Evolutionary conservation across 345 rosid species (phyloP).

Genomic region (Linum lewisii): DNA sequence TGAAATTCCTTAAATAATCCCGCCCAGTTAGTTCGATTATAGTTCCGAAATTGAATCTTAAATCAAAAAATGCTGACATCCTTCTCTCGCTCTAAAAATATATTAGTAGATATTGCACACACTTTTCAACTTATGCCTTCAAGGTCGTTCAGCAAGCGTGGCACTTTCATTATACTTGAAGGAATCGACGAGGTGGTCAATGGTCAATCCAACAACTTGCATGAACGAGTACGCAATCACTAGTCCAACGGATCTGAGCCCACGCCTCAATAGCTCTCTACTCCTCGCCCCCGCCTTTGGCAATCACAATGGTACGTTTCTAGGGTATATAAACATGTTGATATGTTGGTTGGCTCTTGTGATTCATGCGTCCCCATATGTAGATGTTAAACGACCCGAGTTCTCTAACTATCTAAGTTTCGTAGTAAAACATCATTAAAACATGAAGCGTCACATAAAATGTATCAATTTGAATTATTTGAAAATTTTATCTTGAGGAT

Average conservation of each 20-base stretch:
- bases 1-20: too few species aligned
- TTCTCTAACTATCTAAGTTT: conserved; percentile 50
- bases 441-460: not conserved
- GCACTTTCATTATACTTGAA: conserved; percentile 69
- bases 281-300: conserved; percentile 90
- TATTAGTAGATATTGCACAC: too few species aligned
- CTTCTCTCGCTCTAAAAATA: too few species aligned
- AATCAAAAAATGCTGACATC: not conserved
- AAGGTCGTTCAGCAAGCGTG: conserved; percentile 74
- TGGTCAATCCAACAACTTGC: conserved; percentile 89
- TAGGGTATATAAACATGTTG: conserved; percentile 57
- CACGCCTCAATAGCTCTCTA: conserved; percentile 67
- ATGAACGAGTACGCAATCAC: conserved; percentile 87
- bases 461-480: not conserved
- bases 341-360: conserved; percentile 67
- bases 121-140: conserved; percentile 55
- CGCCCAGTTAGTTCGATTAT: too few species aligned
- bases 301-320: conserved; percentile 67
- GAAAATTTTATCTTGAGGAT: conserved; percentile 57
- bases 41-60: too few species aligned
- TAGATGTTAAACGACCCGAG: conserved; percentile 79
- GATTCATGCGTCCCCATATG: conserved; percentile 79
- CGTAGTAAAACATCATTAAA: not conserved
- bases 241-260: conserved; percentile 85
- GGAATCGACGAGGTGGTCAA: conserved; percentile 84